Percentiles rank a stretch among this genome's conserved stretches.
Evolutionary conservation across 306 rosid species (phyloP).

Genomic region (Fagus crenata): DNA sequence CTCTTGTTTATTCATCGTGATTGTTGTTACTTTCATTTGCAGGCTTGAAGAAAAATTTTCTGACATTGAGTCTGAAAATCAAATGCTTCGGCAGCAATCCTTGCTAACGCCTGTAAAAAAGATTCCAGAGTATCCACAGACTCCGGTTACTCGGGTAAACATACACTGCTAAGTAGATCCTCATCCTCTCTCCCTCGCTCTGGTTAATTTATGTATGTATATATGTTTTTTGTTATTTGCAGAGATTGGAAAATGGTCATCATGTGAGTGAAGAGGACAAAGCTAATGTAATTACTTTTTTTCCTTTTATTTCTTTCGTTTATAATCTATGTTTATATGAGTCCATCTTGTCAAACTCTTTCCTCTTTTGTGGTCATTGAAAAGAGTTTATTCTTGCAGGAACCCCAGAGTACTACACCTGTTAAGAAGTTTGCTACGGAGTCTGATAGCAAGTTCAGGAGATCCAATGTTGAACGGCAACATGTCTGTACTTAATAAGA

Average conservation of each 20-base stretch:
- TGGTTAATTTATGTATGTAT: not conserved
- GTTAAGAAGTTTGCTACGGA: slow-evolving; percentile 75
- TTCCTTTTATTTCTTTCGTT: not conserved
- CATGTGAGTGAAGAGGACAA: slow-evolving; percentile 62
- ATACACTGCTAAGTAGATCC: slow-evolving; percentile 18
- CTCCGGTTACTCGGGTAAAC: slow-evolving; percentile 57
- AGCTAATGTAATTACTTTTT: slow-evolving; percentile 48
- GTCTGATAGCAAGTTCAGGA: slow-evolving; percentile 85
- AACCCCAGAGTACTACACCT: slow-evolving; percentile 62
- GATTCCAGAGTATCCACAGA: slow-evolving; percentile 60
- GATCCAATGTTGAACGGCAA: slow-evolving; percentile 87
- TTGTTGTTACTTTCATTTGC: slow-evolving; percentile 30
- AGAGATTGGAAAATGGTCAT: slow-evolving; percentile 87
- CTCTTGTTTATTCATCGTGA: slow-evolving; percentile 25
- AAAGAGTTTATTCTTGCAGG: slow-evolving; percentile 48
- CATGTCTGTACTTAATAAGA: slow-evolving; percentile 58
- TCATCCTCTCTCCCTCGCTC: slow-evolving; percentile 6
- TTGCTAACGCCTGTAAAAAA: slow-evolving; percentile 59
- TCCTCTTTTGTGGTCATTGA: slow-evolving; percentile 25
- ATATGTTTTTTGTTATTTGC: slow-evolving; percentile 27
- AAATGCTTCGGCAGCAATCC: slow-evolving; percentile 79
- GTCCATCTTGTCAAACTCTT: not conserved
- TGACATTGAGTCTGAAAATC: slow-evolving; percentile 81
- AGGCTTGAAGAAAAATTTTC: slow-evolving; percentile 94
- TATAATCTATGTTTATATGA: slow-evolving; percentile 6